Percentiles rank a stretch among this genome's conserved stretches.
Conservation (phyloP, 192 early-diverging fungal genomes). For the Thoreauomyces humboldtii region DNA sequence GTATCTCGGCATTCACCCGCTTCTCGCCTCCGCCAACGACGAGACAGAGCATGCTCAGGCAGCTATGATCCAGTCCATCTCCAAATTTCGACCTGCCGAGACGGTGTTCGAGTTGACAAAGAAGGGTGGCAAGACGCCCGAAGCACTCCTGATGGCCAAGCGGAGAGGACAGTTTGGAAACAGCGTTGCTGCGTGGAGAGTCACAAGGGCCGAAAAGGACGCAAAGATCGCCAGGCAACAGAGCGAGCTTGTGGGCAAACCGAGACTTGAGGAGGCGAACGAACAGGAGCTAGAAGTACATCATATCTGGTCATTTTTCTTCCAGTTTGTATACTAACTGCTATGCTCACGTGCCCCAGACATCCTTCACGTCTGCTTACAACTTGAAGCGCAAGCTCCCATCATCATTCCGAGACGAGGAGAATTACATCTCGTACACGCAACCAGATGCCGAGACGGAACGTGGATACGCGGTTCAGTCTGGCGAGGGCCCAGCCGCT, state of each 20-base stretch:
- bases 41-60: constrained; percentile 60
- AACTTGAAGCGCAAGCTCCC: constrained; percentile 32
- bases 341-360: too few species aligned
- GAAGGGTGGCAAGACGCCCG: constrained; percentile 74
- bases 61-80: constrained; percentile 70
- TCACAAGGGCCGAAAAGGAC: constrained; percentile 32
- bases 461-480: constrained; percentile 63
- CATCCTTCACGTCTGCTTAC: constrained; percentile 4
- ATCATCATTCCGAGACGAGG: constrained; percentile 64
- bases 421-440: constrained; percentile 86
- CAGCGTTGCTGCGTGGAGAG: constrained; percentile 57
- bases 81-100: constrained; percentile 81
- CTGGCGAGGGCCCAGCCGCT: constrained; percentile 14
- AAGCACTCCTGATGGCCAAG: constrained; percentile 51
- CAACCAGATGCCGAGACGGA: constrained; percentile 87
- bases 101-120: constrained; percentile 94
- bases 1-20: constrained; percentile 73
- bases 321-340: too few species aligned
- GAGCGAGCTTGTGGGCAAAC: constrained; percentile 32
- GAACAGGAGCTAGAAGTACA: constrained; percentile 22
- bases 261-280: constrained; percentile 14
- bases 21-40: constrained; percentile 60
- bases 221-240: constrained; percentile 28
- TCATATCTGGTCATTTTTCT: too few species aligned
- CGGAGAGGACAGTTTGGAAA: constrained; percentile 33